Percentiles rank a stretch among this genome's conserved stretches.
These are phyloP conservation scores for Cryptomeria japonica DNA, from an alignment of 75 land plant species.

Conservation along the genomic window DNA sequence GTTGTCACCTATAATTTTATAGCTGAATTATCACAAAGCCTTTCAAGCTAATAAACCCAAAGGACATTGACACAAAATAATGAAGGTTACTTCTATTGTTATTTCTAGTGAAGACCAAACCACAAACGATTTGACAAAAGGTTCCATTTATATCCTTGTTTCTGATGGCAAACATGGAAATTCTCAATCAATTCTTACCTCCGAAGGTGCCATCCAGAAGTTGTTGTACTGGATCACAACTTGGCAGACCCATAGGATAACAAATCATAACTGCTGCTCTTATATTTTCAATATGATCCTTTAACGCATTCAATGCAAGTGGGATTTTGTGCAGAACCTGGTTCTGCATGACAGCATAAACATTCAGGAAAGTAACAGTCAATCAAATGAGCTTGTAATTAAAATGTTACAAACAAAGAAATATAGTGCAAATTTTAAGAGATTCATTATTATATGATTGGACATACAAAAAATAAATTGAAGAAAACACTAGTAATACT, in stretches of 20 bases:
- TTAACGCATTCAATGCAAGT: conserved; percentile 19
- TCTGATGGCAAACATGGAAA: background rate
- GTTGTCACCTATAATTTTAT: background rate
- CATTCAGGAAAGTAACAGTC: background rate
- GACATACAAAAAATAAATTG: background rate
- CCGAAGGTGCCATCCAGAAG: conserved; percentile 29
- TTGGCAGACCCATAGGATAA: conserved; percentile 48
- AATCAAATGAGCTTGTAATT: background rate
- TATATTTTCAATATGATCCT: conserved; percentile 33
- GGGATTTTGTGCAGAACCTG: conserved; percentile 32
- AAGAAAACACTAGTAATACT: background rate
- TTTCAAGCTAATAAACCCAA: background rate
- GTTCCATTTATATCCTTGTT: background rate
- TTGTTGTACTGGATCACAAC: conserved; percentile 45
- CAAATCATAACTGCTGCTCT: conserved; percentile 50
- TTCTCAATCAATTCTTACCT: conserved; percentile 12
- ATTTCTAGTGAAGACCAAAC: background rate
- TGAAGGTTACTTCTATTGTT: background rate
- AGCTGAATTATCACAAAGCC: background rate
- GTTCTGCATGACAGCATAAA: conserved; percentile 21
- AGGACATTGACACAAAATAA: background rate
- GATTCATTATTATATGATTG: background rate
- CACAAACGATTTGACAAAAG: background rate
- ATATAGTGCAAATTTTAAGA: background rate
- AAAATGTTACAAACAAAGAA: background rate